Conservation (phyloP, 306 rosid species). For the Acacia confusa region DNA sequence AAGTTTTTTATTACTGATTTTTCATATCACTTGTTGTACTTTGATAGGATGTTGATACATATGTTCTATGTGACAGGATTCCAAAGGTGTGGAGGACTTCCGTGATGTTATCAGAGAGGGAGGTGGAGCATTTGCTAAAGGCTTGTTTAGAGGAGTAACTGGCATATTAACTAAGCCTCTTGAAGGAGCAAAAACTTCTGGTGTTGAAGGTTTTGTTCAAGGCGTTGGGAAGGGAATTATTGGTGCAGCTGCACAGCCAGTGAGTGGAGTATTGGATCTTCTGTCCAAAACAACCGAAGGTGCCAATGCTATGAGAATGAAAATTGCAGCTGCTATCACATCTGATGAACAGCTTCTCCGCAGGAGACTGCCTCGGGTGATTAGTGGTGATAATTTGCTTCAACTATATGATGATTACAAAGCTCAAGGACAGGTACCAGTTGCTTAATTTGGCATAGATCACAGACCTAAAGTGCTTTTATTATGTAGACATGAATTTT, state of each 20-base stretch:
- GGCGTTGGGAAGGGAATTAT: constrained; percentile 98
- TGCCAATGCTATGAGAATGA: constrained; percentile 99
- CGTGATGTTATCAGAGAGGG: constrained; percentile 96
- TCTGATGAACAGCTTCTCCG: constrained; percentile 98
- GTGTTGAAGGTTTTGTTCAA: constrained; percentile 99
- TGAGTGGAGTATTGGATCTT: constrained; percentile 97
- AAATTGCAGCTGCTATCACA: constrained; percentile 91
- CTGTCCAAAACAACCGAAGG: constrained; percentile 97
- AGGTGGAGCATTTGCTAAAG: constrained; percentile 98
- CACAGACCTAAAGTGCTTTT: constrained; percentile 13
- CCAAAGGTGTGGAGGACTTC: constrained; percentile 91
- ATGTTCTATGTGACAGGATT: constrained; percentile 60
- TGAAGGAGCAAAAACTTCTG: constrained; percentile 96
- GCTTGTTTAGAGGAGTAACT: constrained; percentile 96
- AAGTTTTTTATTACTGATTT: constrained; percentile 10
- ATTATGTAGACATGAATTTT: constrained; percentile 27
- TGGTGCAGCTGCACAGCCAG: constrained; percentile 99
- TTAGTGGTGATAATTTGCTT: constrained; percentile 91
- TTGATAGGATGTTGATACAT: constrained; percentile 27
- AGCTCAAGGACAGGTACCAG: constrained; percentile 94
- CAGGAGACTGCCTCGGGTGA: constrained; percentile 87
- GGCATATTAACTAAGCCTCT: constrained; percentile 97
- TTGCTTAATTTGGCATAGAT: constrained; percentile 29
- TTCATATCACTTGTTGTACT: constrained; percentile 13
- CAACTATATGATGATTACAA: constrained; percentile 77